These are phyloP conservation scores for Vitis rupestris DNA, from an alignment of 164 flowering plant species.

Conservation along the genomic window DNA sequence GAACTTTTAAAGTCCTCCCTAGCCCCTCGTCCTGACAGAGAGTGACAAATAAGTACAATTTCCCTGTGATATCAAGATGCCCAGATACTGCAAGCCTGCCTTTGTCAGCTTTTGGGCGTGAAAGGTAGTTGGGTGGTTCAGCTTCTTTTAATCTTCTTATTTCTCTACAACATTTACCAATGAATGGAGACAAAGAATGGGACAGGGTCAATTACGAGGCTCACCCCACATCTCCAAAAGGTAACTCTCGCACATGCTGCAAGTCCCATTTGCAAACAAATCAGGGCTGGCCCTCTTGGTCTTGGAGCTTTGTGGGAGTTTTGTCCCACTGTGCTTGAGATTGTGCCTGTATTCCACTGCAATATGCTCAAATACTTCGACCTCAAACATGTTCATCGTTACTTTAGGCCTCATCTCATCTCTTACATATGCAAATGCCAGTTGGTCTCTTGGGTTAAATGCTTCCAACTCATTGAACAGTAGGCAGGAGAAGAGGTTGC, in stretches of 20 bases:
- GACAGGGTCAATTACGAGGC: conserved; percentile 31
- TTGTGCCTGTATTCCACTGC: conserved; percentile 82
- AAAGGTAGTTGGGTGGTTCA: not conserved
- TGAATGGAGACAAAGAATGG: not conserved
- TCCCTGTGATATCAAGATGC: too few species aligned
- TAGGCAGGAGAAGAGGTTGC: conserved; percentile 82
- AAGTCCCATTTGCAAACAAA: conserved; percentile 23
- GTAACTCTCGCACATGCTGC: conserved; percentile 45
- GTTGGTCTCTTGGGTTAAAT: conserved; percentile 89
- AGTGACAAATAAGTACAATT: too few species aligned
- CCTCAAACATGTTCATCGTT: conserved; percentile 84
- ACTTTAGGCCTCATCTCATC: conserved; percentile 70
- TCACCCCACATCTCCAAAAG: conserved; percentile 68
- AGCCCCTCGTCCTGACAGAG: too few species aligned
- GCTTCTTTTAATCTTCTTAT: not conserved
- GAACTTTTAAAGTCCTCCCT: too few species aligned
- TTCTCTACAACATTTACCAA: not conserved
- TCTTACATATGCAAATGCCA: conserved; percentile 88
- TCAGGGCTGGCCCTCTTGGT: conserved; percentile 22
- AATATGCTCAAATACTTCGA: conserved; percentile 79
- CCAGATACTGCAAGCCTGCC: too few species aligned
- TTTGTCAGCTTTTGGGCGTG: not conserved
- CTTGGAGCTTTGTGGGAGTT: conserved; percentile 7
- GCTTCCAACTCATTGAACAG: conserved; percentile 88
- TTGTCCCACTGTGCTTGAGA: conserved; percentile 32